A percentile compares a stretch with the other conserved stretches of the same genome.
Conservation (phyloP, 257 asterid species). For the Thymus mandschuricus region DNA sequence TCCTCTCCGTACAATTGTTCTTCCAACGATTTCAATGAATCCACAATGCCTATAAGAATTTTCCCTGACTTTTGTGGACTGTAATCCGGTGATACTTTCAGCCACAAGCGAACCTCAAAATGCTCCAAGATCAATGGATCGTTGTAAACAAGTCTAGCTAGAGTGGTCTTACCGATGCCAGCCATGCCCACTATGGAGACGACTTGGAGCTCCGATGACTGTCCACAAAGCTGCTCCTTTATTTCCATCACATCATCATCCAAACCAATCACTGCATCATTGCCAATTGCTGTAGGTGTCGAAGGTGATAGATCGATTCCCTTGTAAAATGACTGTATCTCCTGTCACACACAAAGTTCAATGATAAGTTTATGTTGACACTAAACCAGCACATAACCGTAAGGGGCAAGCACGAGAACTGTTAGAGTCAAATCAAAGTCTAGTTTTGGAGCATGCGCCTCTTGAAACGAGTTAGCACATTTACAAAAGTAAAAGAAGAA, state of each 20-base stretch:
- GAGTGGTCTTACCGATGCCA: not conserved
- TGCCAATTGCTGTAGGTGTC: not conserved
- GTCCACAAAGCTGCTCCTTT: not conserved
- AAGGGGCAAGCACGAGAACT: too few relatives aligned
- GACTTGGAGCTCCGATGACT: not conserved
- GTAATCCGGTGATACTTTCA: not conserved
- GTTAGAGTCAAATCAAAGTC: too few relatives aligned
- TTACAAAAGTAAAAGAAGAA: too few relatives aligned
- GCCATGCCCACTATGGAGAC: not conserved
- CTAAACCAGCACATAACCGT: too few relatives aligned
- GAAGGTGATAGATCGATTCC: too few relatives aligned
- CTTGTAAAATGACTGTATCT: too few relatives aligned
- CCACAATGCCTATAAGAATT: not conserved
- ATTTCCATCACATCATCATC: not conserved
- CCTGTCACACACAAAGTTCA: too few relatives aligned
- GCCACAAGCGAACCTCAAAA: not conserved
- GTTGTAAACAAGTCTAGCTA: not conserved
- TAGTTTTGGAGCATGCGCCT: too few relatives aligned
- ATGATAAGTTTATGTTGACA: too few relatives aligned
- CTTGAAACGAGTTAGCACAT: too few relatives aligned
- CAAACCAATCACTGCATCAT: not conserved
- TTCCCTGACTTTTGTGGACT: too few relatives aligned
- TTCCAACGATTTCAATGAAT: not conserved
- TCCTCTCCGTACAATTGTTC: not conserved
- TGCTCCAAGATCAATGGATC: not conserved